Evolutionary conservation across 129 eudicot species (phyloP).

Genomic region (Tagetes erecta): DNA sequence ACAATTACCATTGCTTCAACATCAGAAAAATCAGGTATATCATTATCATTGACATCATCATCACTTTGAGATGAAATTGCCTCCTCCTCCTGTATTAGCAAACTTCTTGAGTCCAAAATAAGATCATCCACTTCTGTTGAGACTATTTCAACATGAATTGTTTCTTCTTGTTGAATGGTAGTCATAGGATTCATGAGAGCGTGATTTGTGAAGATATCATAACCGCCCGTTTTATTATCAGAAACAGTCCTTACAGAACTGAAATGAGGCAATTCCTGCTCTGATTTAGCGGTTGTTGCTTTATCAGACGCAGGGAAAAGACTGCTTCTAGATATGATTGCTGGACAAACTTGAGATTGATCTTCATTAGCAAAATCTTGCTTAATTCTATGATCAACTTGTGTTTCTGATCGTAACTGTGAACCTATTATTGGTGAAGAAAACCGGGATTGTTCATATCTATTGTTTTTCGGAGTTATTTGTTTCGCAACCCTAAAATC

Average conservation of each 20-base stretch:
- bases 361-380: constrained; percentile 30
- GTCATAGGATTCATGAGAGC: constrained; percentile 22
- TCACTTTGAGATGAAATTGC: constrained; percentile 41
- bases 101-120: constrained; percentile 17
- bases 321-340: constrained; percentile 21
- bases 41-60: constrained; percentile 38
- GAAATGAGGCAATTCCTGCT: constrained; percentile 26
- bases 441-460: constrained; percentile 17
- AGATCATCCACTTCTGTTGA: constrained; percentile 24
- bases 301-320: constrained; percentile 18
- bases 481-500: constrained; percentile 19
- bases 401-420: constrained; percentile 34
- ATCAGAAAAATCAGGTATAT: constrained; percentile 64
- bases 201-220: constrained; percentile 24
- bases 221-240: constrained; percentile 23
- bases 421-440: constrained; percentile 34
- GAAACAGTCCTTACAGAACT: not conserved
- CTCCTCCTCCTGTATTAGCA: constrained; percentile 42
- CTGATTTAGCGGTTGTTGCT: constrained; percentile 23
- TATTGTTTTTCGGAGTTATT: constrained; percentile 34
- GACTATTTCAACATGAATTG: constrained; percentile 29
- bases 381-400: constrained; percentile 28
- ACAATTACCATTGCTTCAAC: constrained; percentile 71
- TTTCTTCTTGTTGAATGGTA: constrained; percentile 26
- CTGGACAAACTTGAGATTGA: constrained; percentile 17